Evolutionary conservation across 2,329 filamentous ascomycete genomes (phyloP).

Genomic region (Westerdykella aurantiaca): DNA sequence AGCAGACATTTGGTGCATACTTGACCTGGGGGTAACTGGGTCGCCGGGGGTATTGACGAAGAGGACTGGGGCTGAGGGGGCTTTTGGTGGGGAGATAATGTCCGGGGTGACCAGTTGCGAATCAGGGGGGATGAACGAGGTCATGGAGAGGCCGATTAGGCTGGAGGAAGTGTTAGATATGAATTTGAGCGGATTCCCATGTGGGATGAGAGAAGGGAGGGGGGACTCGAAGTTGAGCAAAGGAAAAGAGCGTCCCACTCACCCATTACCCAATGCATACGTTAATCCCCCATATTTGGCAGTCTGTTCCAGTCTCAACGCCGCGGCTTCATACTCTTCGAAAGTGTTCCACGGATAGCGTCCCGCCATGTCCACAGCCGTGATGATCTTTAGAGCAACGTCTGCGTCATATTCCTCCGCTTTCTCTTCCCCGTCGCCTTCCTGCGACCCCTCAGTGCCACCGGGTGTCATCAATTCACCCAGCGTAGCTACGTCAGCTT

Average conservation of each 20-base stretch:
- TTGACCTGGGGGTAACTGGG: conserved; percentile 47
- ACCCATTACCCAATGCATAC: neutral
- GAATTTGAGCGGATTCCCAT: too few relatives aligned
- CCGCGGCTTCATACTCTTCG: conserved; percentile 1
- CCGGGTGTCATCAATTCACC: neutral
- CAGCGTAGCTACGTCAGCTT: neutral
- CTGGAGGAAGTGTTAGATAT: neutral
- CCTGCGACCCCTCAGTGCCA: neutral
- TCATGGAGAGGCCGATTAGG: neutral
- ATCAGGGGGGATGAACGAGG: neutral
- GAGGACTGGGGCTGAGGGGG: conserved; percentile 46
- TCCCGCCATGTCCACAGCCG: conserved; percentile 1
- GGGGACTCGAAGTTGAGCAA: too few relatives aligned
- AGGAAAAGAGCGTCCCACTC: neutral
- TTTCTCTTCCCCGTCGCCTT: too few relatives aligned
- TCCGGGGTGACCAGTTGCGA: neutral
- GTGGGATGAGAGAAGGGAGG: too few relatives aligned
- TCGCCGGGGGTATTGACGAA: conserved; percentile 51
- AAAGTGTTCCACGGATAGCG: conserved; percentile 1
- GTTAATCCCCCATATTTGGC: neutral
- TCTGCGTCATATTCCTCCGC: too few relatives aligned
- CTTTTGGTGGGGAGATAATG: conserved; percentile 19
- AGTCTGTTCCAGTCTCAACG: neutral
- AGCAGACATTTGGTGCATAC: neutral
- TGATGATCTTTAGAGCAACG: conserved; percentile 1